Conservation (phyloP, 2,329 filamentous ascomycete species). For the Alternaria sp. region DNA sequence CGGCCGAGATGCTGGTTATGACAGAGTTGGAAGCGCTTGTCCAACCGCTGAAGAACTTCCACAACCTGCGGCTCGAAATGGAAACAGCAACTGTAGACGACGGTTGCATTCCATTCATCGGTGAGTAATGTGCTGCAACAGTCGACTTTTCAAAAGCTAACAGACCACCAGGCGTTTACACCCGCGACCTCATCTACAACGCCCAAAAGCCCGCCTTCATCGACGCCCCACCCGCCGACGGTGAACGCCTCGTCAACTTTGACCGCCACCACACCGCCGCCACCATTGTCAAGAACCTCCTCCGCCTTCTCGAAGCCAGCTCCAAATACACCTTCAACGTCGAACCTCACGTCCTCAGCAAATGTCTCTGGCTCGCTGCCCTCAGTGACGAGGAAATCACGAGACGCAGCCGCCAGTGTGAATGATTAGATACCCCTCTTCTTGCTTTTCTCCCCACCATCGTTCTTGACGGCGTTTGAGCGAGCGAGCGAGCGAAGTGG, state of each 20-base stretch:
- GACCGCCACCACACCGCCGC: constrained; percentile 79
- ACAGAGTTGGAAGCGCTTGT: constrained; percentile 74
- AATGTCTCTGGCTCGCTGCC: constrained; percentile 85
- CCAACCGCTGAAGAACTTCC: constrained; percentile 78
- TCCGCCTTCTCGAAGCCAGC: constrained; percentile 80
- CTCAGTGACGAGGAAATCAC: constrained; percentile 76
- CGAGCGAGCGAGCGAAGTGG: constrained; percentile 4
- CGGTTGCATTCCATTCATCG: constrained; percentile 84
- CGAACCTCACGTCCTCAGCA: constrained; percentile 76
- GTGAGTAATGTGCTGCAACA: constrained; percentile 53
- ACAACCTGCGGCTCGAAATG: constrained; percentile 79
- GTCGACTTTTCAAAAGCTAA: constrained; percentile 13
- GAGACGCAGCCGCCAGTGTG: constrained; percentile 37
- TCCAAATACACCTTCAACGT: constrained; percentile 75
- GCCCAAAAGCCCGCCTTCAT: constrained; percentile 79
- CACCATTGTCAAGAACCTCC: constrained; percentile 77
- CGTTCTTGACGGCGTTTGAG: constrained; percentile 14
- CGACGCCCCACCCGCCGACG: constrained; percentile 63
- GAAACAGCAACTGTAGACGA: constrained; percentile 69
- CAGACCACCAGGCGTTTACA: constrained; percentile 65
- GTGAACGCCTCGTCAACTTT: constrained; percentile 79
- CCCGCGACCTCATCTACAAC: constrained; percentile 82
- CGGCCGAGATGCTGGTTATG: constrained; percentile 69
- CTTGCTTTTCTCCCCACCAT: neutral
- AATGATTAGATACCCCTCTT: constrained; percentile 26